These are phyloP conservation scores for Lipomyces sp. DNA, from an alignment of 805 yeast genomes.

Conservation along the genomic window DNA sequence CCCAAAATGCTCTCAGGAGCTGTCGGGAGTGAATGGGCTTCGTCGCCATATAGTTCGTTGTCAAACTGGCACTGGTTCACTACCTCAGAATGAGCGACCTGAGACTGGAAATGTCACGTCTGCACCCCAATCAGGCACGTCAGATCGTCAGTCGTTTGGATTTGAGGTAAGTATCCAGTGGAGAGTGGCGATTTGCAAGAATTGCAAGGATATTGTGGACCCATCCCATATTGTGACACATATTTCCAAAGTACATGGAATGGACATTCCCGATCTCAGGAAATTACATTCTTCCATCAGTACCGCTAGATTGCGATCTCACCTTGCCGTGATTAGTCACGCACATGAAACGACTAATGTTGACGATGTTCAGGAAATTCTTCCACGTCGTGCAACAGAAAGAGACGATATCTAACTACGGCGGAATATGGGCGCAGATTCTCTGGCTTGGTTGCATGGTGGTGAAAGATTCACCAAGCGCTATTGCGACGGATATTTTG, in stretches of 20 bases:
- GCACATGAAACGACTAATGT: not conserved
- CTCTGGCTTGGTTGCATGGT: conserved; percentile 5
- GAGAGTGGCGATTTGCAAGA: conserved; percentile 1
- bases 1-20: conserved; percentile 1
- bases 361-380: not conserved
- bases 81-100: conserved; percentile 7
- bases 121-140: not conserved
- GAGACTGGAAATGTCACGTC: not conserved
- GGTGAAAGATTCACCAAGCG: not conserved
- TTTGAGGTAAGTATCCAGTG: not conserved
- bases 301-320: not conserved
- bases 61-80: no score
- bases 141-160: not conserved
- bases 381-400: conserved; percentile 1
- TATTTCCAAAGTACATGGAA: not conserved
- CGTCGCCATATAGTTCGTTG: conserved; percentile 2
- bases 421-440: not conserved
- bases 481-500: not conserved
- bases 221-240: not conserved
- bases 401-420: not conserved
- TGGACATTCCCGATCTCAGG: not conserved
- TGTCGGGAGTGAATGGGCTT: not conserved
- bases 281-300: not conserved
- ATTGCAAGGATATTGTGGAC: conserved; percentile 1
- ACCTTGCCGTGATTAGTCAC: not conserved